Conservation (phyloP, 2,329 filamentous ascomycete species). For the Pestalotiopsis sp. region DNA sequence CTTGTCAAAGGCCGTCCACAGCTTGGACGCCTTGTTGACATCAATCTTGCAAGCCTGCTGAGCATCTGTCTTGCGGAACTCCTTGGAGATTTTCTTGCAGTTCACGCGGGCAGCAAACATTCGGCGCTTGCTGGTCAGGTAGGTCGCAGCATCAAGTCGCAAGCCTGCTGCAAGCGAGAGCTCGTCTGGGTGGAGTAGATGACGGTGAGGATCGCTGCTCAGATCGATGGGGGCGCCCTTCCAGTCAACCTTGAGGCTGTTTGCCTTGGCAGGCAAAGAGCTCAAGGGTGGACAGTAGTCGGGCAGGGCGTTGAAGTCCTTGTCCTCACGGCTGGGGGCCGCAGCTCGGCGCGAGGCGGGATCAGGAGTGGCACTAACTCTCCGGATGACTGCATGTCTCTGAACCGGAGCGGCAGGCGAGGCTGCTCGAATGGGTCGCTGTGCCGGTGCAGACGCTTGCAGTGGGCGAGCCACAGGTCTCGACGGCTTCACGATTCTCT, state of each 20-base stretch:
- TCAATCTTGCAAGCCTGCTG: conserved; percentile 98
- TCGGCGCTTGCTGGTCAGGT: conserved; percentile 88
- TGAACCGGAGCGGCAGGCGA: conserved; percentile 18
- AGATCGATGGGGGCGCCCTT: conserved; percentile 81
- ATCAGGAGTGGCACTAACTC: conserved; percentile 50
- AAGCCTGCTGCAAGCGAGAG: conserved; percentile 75
- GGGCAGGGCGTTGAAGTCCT: conserved; percentile 72
- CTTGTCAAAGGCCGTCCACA: conserved; percentile 87
- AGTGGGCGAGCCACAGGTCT: conserved; percentile 16
- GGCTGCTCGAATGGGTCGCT: conserved; percentile 32
- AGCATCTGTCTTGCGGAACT: conserved; percentile 93
- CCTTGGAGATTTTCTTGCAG: conserved; percentile 69
- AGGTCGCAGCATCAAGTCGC: conserved; percentile 83
- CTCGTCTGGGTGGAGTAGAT: conserved; percentile 79
- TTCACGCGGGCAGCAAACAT: conserved; percentile 81
- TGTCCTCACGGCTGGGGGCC: conserved; percentile 77
- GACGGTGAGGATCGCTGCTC: conserved; percentile 67
- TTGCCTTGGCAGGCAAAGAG: conserved; percentile 67
- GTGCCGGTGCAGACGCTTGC: conserved; percentile 31
- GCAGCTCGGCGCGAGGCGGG: conserved; percentile 51
- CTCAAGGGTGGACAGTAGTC: conserved; percentile 73
- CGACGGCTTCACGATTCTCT: conserved; percentile 34
- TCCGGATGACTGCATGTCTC: conserved; percentile 30
- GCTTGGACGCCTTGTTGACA: conserved; percentile 93
- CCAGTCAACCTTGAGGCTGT: conserved; percentile 83